Percentiles rank a stretch among this genome's conserved stretches.
Evolutionary conservation across 2,329 filamentous ascomycete genomes (phyloP).

Genomic region (Hypocrella siamensis): DNA sequence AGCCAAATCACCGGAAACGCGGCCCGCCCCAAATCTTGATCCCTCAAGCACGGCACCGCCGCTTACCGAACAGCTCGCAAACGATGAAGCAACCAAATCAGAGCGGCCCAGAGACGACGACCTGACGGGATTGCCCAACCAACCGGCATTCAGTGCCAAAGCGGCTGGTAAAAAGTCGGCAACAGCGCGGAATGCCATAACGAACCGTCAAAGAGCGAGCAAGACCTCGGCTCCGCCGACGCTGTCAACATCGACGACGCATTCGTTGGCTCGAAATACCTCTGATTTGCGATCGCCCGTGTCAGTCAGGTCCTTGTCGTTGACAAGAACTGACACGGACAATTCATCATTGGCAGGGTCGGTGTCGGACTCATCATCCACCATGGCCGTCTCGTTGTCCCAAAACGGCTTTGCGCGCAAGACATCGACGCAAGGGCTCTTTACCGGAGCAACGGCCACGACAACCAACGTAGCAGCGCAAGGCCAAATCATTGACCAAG

Average conservation of each 20-base stretch:
- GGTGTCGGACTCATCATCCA: slow-evolving; percentile 5
- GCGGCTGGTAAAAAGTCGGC: slow-evolving; percentile 32
- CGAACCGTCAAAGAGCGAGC: slow-evolving; percentile 5
- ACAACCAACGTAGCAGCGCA: slow-evolving; percentile 24
- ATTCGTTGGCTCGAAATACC: slow-evolving; percentile 1
- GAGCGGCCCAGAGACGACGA: slow-evolving; percentile 1
- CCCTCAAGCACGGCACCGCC: too few relatives aligned
- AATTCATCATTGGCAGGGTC: slow-evolving; percentile 3
- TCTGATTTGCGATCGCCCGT: slow-evolving; percentile 2
- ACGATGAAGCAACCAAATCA: background rate
- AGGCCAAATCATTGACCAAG: slow-evolving; percentile 27
- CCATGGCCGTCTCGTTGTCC: slow-evolving; percentile 17
- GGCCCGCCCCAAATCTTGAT: too few relatives aligned
- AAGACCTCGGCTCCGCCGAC: slow-evolving; percentile 1
- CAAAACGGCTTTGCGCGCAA: slow-evolving; percentile 13
- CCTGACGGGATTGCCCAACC: background rate
- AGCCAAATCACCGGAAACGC: too few relatives aligned
- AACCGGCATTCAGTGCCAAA: slow-evolving; percentile 22
- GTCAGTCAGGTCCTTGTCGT: slow-evolving; percentile 2
- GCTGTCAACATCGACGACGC: slow-evolving; percentile 1
- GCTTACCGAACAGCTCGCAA: too few relatives aligned
- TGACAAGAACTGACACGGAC: slow-evolving; percentile 3
- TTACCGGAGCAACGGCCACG: slow-evolving; percentile 20
- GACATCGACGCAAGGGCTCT: slow-evolving; percentile 12
- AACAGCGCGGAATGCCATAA: slow-evolving; percentile 6